Percentiles rank a stretch among this genome's conserved stretches.
Evolutionary conservation across 495 filamentous ascomycete genomes (phyloP).

Genomic region (Neurospora intermedia): DNA sequence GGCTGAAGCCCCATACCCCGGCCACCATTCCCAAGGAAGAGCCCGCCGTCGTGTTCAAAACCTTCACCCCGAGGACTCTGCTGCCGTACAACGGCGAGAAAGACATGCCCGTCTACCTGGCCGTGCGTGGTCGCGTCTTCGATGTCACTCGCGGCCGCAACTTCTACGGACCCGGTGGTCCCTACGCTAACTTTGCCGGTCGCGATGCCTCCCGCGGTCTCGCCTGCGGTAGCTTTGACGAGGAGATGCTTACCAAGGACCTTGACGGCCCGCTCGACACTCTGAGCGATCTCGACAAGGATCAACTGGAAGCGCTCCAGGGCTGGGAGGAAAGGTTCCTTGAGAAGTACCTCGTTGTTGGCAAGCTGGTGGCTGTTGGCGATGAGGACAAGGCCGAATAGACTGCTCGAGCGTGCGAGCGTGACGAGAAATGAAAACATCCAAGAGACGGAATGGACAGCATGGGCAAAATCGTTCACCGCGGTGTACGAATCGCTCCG

Average conservation of each 20-base stretch:
- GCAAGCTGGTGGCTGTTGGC: constrained; percentile 58
- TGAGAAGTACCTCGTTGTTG: constrained; percentile 91
- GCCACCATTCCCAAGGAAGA: constrained; percentile 52
- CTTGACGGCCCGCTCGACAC: constrained; percentile 77
- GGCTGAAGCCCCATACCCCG: constrained; percentile 47
- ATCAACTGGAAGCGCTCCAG: constrained; percentile 72
- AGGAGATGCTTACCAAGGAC: constrained; percentile 92
- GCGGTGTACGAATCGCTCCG: not conserved
- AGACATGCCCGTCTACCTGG: constrained; percentile 66
- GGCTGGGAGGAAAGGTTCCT: constrained; percentile 89
- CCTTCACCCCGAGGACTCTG: constrained; percentile 79
- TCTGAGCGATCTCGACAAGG: constrained; percentile 58
- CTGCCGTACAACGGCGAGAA: constrained; percentile 78
- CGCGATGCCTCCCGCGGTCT: constrained; percentile 88
- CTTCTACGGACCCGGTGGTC: constrained; percentile 90
- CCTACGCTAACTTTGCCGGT: constrained; percentile 89
- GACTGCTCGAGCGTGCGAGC: not conserved
- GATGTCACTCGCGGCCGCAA: constrained; percentile 76
- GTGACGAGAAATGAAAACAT: not conserved
- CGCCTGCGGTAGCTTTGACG: constrained; percentile 87
- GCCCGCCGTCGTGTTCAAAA: constrained; percentile 73
- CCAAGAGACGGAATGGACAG: not conserved
- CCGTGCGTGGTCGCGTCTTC: constrained; percentile 76
- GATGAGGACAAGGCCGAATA: constrained; percentile 21
- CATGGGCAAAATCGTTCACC: not conserved